Base-by-base conservation (phyloP, 805 yeast genomes). In the Wickerhamia fluorescens region DNA sequence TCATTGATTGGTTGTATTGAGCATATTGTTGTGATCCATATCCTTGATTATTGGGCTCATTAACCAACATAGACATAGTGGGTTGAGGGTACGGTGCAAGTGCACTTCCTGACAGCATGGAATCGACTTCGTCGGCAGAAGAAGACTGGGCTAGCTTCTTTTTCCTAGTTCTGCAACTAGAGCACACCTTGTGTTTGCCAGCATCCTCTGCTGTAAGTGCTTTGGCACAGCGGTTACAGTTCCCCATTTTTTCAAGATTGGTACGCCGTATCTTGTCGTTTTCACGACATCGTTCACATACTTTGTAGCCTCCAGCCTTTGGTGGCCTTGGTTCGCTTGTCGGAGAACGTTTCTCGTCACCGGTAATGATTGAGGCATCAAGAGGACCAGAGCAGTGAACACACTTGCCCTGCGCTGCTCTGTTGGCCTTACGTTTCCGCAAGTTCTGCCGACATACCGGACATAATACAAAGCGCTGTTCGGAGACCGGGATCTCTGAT, bases 371-470 rank as follows among this genome's bases (percentile, higher is more conserved):
- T 31, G 60, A 56, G 1, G 67, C 58, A 31, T 61, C 65, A 5
- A 64, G 47, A 6, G 77, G 75, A 3, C 82, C 81, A 1, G 76
- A 61, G 37, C 85, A 78, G 44, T 78, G 84, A 10, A 78, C 80
- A 53, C 85, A 78, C 41, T 68, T 68, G 1, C 85, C 84, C 38
- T 65, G 68, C 8, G 74, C 73, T 5, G 73, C 79, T 23, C 85
- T 56, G 30, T 61, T 66, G 1, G 75, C 73, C 43, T 78, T 78
- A 26, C 75, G 56, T 2, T 66, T 55, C 37, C 84, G 56, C 18
- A 77, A 54, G 22, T 68, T 65, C 40, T 58, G 63, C 23, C 85
- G 59, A 42, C 85, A 78, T 24, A 60, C 61, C 4, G 75, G 74
- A 51, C 85, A 78, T 25, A 78, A 51, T 1, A 75, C 83, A 49